Evolutionary conservation across 306 rosid species (phyloP).

Genomic region (Acacia acuminata): DNA sequence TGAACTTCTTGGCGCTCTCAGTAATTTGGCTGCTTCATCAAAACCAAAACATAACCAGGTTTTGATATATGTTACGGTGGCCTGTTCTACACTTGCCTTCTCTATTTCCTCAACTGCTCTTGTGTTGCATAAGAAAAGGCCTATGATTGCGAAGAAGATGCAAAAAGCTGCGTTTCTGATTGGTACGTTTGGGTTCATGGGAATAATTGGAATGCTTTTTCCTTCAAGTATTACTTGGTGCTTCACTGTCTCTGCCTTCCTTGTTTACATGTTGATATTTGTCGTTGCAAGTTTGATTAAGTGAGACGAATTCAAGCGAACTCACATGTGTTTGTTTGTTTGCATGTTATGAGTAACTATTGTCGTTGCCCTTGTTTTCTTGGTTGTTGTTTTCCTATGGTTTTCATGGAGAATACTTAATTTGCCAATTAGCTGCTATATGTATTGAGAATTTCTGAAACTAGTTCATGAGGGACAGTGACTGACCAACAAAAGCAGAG

Average conservation of each 20-base stretch:
- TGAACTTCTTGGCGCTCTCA: not conserved
- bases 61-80: not conserved
- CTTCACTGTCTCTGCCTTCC: not conserved
- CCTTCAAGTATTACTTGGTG: not conserved
- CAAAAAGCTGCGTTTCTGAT: conserved; percentile 3
- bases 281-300: not conserved
- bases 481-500: too few species aligned
- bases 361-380: not conserved
- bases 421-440: too few species aligned
- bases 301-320: not conserved
- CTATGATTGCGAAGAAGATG: not conserved
- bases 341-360: not conserved
- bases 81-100: not conserved
- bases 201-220: not conserved
- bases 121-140: not conserved
- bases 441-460: too few species aligned
- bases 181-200: conserved; percentile 5
- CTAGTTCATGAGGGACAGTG: too few species aligned
- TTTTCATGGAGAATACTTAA: too few species aligned
- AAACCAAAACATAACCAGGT: not conserved
- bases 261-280: not conserved
- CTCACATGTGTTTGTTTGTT: not conserved
- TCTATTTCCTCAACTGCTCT: not conserved
- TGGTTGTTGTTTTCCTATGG: not conserved
- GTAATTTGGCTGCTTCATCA: not conserved